Conservation (phyloP, 192 early-diverging fungal genomes). For the Entomortierella chlamydospora region DNA sequence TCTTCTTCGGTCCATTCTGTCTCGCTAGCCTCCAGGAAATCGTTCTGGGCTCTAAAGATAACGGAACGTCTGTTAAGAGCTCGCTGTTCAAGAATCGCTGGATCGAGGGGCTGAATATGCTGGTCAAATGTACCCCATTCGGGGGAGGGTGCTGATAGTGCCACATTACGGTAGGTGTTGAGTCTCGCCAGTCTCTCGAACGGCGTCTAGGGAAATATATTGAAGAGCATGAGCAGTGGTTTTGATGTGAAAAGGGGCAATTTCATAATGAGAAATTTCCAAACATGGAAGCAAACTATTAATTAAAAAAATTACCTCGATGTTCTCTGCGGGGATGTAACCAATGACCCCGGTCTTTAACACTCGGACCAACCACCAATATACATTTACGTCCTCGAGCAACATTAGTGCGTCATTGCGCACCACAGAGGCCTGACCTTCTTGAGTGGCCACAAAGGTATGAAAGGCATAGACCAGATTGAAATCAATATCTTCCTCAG, state of each 20-base stretch:
- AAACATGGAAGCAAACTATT: not conserved
- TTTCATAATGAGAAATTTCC: not conserved
- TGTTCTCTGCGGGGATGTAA: conserved; percentile 91
- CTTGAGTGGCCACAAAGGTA: conserved; percentile 88
- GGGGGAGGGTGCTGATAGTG: conserved; percentile 28
- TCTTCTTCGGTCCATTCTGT: conserved; percentile 65
- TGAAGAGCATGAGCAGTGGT: not conserved
- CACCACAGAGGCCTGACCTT: conserved; percentile 86
- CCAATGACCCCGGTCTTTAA: conserved; percentile 79
- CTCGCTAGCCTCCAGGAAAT: conserved; percentile 51
- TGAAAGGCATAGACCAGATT: conserved; percentile 85
- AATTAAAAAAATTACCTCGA: conserved; percentile 68
- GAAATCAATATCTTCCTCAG: conserved; percentile 78
- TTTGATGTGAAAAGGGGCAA: not conserved
- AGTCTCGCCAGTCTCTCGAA: conserved; percentile 82
- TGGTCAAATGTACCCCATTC: conserved; percentile 54
- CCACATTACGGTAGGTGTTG: conserved; percentile 79
- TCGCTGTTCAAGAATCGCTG: conserved; percentile 37
- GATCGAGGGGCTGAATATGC: conserved; percentile 37
- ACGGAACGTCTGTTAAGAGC: conserved; percentile 36
- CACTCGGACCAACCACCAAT: conserved; percentile 84
- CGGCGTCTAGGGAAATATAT: conserved; percentile 65
- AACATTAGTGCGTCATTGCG: conserved; percentile 81
- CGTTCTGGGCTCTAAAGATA: conserved; percentile 47
- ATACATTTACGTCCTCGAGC: conserved; percentile 87